Evolutionary conservation across 768 basidiomycete species (phyloP), one percentile per base, ranked within the genome.

Genomic region (Ramaria rubella): DNA sequence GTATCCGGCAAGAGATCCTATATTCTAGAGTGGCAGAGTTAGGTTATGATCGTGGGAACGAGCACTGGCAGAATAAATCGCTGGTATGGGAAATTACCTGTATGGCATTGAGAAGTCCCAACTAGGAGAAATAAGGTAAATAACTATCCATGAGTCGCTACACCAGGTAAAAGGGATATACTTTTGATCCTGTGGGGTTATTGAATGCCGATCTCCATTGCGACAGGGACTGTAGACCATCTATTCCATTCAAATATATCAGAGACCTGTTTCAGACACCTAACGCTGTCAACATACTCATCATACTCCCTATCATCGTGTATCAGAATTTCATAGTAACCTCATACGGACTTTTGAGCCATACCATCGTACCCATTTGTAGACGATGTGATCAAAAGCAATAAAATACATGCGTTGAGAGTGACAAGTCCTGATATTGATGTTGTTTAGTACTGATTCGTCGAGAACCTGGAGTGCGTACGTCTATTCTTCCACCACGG

Each of bases 341-440:
- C 19, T 53, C 5, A 40, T 38, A 4, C 21, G 23, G 3, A 36
- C 19, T 42, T 2, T 38, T 23, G 23, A 38, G n/a, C 11, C 36
- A n/a, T 6, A 53, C 85, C 84, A 63, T 88, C 87, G 65, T 83
- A 88, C 50, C 86, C 87, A 66, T 82, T 86, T 48, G 82, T 86
- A 12, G 83, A 85, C 23, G 86, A 86, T 12, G 86, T 87, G 65
- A 87, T n/a, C n/a, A n/a, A n/a, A n/a, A n/a, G n/a, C n/a, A n/a
- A n/a, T n/a, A n/a, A n/a, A n/a, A n/a, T n/a, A n/a, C n/a, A n/a
- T n/a, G n/a, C n/a, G n/a, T n/a, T n/a, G n/a, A n/a, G n/a, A n/a
- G n/a, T n/a, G n/a, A n/a, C n/a, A n/a, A n/a, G n/a, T n/a, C n/a
- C n/a, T n/a, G n/a, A n/a, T n/a, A n/a, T n/a, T n/a, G n/a, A n/a